phyloP scores from a whole-genome alignment of 345 rosid genomes.

The Syzygium aqueum region DNA sequence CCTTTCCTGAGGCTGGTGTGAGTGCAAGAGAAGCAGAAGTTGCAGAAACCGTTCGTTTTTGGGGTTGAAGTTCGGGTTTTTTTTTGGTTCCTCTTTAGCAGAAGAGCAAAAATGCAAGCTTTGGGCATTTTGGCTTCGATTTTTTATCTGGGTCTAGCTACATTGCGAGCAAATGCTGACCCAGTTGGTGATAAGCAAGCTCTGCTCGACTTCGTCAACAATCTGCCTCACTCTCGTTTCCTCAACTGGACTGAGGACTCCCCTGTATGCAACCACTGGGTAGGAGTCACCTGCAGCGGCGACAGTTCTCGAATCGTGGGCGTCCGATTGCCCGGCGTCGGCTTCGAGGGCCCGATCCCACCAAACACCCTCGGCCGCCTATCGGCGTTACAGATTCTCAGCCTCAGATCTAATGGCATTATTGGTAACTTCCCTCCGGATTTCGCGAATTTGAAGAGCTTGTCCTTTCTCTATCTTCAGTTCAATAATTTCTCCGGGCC shows the following conservation, averaged over 20 bases:
- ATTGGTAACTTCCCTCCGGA: constrained; percentile 30
- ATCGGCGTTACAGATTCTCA: constrained; percentile 18
- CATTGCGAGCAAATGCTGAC: constrained; percentile 12
- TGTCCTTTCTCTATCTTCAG: constrained; percentile 22
- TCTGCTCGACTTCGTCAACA: constrained; percentile 18
- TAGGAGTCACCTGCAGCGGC: constrained; percentile 21
- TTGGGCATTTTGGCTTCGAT: background rate
- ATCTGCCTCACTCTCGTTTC: constrained; percentile 7
- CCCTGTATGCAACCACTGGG: constrained; percentile 21
- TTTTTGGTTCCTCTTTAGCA: background rate
- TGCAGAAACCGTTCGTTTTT: background rate
- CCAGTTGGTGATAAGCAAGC: constrained; percentile 29
- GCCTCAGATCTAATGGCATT: constrained; percentile 28
- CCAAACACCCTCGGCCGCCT: constrained; percentile 26
- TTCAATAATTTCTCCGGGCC: constrained; percentile 26
- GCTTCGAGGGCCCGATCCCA: constrained; percentile 20
- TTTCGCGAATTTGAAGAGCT: constrained; percentile 8
- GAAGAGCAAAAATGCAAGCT: background rate
- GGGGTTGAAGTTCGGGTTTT: background rate
- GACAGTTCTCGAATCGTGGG: constrained; percentile 14
- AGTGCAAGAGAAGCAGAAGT: background rate
- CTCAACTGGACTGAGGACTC: constrained; percentile 20
- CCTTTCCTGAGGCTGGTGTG: background rate
- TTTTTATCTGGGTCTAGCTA: background rate
- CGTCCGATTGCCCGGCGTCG: constrained; percentile 28